Evolutionary conservation across 352 stramenopile species (phyloP), one percentile per base, ranked within the genome.

Genomic region (Phytopythium litorale): DNA sequence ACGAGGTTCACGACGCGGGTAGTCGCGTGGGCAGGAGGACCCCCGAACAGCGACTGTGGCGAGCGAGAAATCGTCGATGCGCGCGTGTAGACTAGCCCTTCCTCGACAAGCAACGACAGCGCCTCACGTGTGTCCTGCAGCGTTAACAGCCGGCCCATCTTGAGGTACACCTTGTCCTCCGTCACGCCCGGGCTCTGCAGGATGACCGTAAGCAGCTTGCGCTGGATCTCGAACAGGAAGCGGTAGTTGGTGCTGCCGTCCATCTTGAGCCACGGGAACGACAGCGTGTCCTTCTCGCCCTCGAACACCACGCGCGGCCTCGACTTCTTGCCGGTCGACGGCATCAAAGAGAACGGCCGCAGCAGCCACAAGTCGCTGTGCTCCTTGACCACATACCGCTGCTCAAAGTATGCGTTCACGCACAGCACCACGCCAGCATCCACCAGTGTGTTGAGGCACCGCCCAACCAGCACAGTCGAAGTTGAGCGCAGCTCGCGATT

Each of bases 261-360:
- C 84, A 92, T 94, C 64, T 91, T 91, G 30, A 92, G 71, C 84
- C 84, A 94, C 30, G 84, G 84, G 59, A 82, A 93, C 32, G 84
- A 85, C 11, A 91, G 63, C 46, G 76, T 87, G 53, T 92, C 76
- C 64, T 91, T 91, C 58, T 91, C 81, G n/a, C 70, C 81, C 69
- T 90, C 78, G 46, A 90, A 91, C 0, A 90, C 55, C 52, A 90
- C 73, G 19, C 73, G 73, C 9, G 74, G 66, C 16, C 28, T 70
- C n/a, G 54, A 65, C 37, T 46, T 60, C 25, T 60, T 67, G 15
- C 50, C 55, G 48, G 58, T 23, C 18, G 58, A 72, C 9, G 67
- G 71, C 46, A 83, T 63, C n/a, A 92, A 55, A 21, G 78, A 82
- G 56, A 88, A 91, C 8, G 79, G 76, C 1, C 81, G 79, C 32